Percentiles rank a stretch among this genome's conserved stretches.
Conservation (phyloP, 352 stramenopile genomes). For the Pythium grandisporangium region DNA sequence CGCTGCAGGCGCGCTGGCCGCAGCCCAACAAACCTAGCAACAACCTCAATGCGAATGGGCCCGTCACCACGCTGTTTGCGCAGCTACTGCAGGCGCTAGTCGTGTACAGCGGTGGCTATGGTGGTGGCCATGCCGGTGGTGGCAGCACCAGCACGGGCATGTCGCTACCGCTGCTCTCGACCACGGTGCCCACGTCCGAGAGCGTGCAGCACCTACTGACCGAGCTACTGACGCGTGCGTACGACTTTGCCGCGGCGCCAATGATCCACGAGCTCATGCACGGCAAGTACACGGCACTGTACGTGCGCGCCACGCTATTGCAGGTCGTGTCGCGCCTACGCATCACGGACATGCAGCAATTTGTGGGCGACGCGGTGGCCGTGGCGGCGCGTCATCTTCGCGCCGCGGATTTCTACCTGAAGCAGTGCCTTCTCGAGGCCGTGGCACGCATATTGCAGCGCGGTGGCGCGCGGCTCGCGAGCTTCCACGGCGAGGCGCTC, state of each 20-base stretch:
- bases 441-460: conserved; percentile 36
- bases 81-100: conserved; percentile 54
- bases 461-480: conserved; percentile 23
- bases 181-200: conserved; percentile 43
- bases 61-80: conserved; percentile 29
- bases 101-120: conserved; percentile 50
- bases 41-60: conserved; percentile 18
- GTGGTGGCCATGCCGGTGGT: conserved; percentile 11
- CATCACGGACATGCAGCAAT: conserved; percentile 47
- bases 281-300: conserved; percentile 48
- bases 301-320: conserved; percentile 59
- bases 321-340: conserved; percentile 54
- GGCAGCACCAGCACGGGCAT: conserved; percentile 23
- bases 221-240: conserved; percentile 60
- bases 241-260: conserved; percentile 57
- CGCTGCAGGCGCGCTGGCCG: conserved; percentile 51
- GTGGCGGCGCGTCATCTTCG: conserved; percentile 51
- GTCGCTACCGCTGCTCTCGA: conserved; percentile 43
- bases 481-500: conserved; percentile 51
- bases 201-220: conserved; percentile 56
- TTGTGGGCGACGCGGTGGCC: conserved; percentile 55
- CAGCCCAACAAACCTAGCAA: too few relatives aligned
- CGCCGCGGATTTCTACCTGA: conserved; percentile 68
- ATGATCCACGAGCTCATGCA: conserved; percentile 43
- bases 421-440: conserved; percentile 65